These are phyloP conservation scores for Nicotiana tomentosiformis DNA, from an alignment of 257 asterid species.

Conservation along the genomic window DNA sequence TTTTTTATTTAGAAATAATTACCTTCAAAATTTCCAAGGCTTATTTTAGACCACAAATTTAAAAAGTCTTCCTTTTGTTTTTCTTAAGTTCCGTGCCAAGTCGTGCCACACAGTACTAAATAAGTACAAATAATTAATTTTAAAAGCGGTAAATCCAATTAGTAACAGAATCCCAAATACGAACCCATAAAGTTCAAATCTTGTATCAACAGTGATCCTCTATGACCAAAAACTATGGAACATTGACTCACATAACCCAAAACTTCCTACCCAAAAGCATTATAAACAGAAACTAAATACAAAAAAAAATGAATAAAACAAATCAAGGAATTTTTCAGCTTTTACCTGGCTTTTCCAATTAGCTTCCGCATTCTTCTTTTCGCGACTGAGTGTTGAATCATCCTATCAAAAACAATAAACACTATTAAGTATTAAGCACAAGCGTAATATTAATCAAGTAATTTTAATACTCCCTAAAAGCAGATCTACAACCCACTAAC, in stretches of 20 bases:
- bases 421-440: background rate
- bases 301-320: background rate
- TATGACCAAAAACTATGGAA: background rate
- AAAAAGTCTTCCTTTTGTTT: too few relatives aligned
- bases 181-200: too few relatives aligned
- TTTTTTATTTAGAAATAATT: too few relatives aligned
- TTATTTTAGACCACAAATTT: too few relatives aligned
- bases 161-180: too few relatives aligned
- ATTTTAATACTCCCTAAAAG: background rate
- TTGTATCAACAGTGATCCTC: too few relatives aligned
- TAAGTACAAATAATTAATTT: too few relatives aligned
- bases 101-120: too few relatives aligned
- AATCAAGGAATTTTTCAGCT: background rate
- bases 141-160: too few relatives aligned
- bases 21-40: too few relatives aligned
- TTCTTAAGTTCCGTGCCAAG: too few relatives aligned
- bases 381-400: slow-evolving; percentile 68
- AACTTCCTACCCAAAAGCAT: background rate
- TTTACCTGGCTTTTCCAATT: slow-evolving; percentile 78
- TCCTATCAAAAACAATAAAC: slow-evolving; percentile 37
- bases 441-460: background rate
- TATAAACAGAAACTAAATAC: background rate
- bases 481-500: background rate
- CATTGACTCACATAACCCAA: background rate
- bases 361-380: slow-evolving; percentile 92